Evolutionary conservation across 768 basidiomycete species (phyloP).

Genomic region (Mycena indigotica): DNA sequence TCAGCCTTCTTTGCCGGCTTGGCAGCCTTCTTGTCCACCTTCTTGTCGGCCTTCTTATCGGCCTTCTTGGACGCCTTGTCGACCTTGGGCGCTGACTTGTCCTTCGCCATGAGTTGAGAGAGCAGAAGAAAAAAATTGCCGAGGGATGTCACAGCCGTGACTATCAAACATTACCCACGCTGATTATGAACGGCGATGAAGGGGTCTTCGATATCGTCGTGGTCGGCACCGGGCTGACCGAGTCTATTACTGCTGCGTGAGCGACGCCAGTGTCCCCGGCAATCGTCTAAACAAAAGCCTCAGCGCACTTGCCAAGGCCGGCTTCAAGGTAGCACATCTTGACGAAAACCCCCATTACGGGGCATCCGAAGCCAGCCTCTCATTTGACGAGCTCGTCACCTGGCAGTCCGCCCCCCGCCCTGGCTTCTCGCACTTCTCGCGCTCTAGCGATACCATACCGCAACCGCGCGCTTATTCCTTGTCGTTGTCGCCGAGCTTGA

Average conservation of each 20-base stretch:
- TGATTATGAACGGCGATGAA: slow-evolving; percentile 29
- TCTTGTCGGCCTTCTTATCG: slow-evolving; percentile 47
- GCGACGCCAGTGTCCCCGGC: slow-evolving; percentile 31
- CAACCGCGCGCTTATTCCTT: slow-evolving; percentile 80
- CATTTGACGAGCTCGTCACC: slow-evolving; percentile 73
- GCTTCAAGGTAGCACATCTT: slow-evolving; percentile 85
- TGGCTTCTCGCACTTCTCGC: slow-evolving; percentile 47
- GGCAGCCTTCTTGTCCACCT: slow-evolving; percentile 30
- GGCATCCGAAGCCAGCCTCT: slow-evolving; percentile 76
- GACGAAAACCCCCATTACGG: slow-evolving; percentile 88
- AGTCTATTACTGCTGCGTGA: slow-evolving; percentile 90
- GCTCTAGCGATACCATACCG: slow-evolving; percentile 45
- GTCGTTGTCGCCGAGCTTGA: slow-evolving; percentile 80
- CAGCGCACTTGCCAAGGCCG: slow-evolving; percentile 88
- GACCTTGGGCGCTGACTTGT: slow-evolving; percentile 24
- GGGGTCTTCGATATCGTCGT: slow-evolving; percentile 65
- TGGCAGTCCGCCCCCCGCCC: slow-evolving; percentile 57
- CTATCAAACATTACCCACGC: not conserved
- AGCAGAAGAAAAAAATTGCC: slow-evolving; percentile 4
- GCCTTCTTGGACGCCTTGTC: slow-evolving; percentile 21
- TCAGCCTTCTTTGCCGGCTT: slow-evolving; percentile 38
- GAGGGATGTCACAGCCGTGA: not conserved
- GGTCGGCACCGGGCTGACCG: slow-evolving; percentile 78
- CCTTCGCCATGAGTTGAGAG: slow-evolving; percentile 45
- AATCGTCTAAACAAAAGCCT: slow-evolving; percentile 14